These are phyloP conservation scores for Verbascum thapsus DNA, from an alignment of 257 asterid genomes.

Conservation along the genomic window DNA sequence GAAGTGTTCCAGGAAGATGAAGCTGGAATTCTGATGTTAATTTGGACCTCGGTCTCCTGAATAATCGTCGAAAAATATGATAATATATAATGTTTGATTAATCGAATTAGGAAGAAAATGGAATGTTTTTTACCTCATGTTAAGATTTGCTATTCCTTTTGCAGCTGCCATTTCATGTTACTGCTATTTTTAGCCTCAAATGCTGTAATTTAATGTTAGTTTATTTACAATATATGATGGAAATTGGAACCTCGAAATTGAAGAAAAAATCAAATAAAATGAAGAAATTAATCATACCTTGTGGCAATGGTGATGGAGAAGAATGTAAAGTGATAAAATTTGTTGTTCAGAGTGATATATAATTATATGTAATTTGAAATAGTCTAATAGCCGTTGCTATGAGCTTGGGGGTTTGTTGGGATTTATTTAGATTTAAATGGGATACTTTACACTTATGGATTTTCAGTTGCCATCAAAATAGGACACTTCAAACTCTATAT, in stretches of 20 bases:
- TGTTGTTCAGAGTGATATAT: background rate
- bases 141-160: conserved; percentile 32
- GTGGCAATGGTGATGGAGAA: background rate
- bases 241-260: background rate
- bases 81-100: background rate
- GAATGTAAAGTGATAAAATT: background rate
- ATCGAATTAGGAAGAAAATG: too few relatives aligned
- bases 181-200: conserved; percentile 13
- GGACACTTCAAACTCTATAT: conserved; percentile 3
- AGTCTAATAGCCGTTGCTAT: conserved; percentile 33
- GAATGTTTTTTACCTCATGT: conserved; percentile 40
- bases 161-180: conserved; percentile 45
- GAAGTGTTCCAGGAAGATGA: conserved; percentile 50
- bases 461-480: too few relatives aligned
- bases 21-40: conserved; percentile 49
- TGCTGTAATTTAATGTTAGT: background rate
- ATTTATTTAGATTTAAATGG: conserved; percentile 30
- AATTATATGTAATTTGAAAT: conserved; percentile 24
- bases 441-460: conserved; percentile 14
- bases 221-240: background rate
- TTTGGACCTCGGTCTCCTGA: conserved; percentile 55
- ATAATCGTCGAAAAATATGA: background rate
- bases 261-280: background rate
- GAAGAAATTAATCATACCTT: background rate
- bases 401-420: conserved; percentile 36